Evolutionary conservation across 2,329 filamentous ascomycete genomes (phyloP).

Genomic region (Endothia cerciana): DNA sequence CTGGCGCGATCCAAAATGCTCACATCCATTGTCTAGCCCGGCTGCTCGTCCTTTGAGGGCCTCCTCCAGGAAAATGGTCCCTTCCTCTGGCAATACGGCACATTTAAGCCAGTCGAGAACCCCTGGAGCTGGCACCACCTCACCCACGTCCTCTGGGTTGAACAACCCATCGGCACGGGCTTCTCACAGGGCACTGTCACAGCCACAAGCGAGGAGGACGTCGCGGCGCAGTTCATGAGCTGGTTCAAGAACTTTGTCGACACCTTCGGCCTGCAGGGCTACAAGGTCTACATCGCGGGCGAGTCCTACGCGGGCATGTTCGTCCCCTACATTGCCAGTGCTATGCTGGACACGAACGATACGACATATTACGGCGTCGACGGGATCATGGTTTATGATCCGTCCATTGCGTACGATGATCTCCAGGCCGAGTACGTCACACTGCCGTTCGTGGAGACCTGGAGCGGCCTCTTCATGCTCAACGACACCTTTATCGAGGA

Average conservation of each 20-base stretch:
- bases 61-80: constrained; percentile 79
- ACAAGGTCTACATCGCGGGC: constrained; percentile 74
- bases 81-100: constrained; percentile 73
- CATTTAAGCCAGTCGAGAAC: constrained; percentile 65
- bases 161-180: constrained; percentile 70
- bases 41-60: constrained; percentile 66
- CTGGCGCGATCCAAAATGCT: neutral
- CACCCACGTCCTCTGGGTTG: constrained; percentile 77
- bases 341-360: constrained; percentile 71
- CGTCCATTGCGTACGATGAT: constrained; percentile 58
- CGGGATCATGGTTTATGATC: constrained; percentile 75
- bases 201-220: constrained; percentile 67
- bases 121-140: constrained; percentile 75
- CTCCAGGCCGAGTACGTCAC: constrained; percentile 52
- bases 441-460: constrained; percentile 64
- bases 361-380: constrained; percentile 68
- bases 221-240: constrained; percentile 72
- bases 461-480: constrained; percentile 57
- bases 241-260: constrained; percentile 81
- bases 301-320: constrained; percentile 73
- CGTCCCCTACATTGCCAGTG: constrained; percentile 73
- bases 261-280: constrained; percentile 68
- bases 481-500: constrained; percentile 61
- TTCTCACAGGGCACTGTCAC: constrained; percentile 69
- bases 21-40: constrained; percentile 46